Evolutionary conservation across 805 yeast genomes (phyloP).

Genomic region (Jamesozyma hellenica): DNA sequence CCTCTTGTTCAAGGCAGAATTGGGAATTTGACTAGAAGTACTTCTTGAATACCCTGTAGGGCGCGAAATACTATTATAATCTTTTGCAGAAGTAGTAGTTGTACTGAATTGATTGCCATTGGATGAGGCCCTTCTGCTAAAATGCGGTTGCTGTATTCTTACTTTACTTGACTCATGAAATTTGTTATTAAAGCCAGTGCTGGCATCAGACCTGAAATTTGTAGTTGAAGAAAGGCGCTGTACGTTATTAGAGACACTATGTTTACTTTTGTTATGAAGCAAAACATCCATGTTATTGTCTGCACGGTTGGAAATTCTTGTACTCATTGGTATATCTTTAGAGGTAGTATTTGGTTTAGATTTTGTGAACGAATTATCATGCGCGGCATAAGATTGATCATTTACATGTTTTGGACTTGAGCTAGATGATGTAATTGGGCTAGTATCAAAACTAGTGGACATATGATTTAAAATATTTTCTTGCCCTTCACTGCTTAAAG

Average conservation of each 20-base stretch:
- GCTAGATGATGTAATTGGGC: background rate
- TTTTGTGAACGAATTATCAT: too few species aligned
- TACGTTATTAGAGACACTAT: too few species aligned
- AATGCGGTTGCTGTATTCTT: too few species aligned
- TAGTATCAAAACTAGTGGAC: conserved; percentile 4
- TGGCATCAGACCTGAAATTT: too few species aligned
- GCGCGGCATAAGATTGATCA: too few species aligned
- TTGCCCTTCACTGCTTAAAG: conserved; percentile 1
- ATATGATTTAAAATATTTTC: conserved; percentile 3
- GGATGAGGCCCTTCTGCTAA: background rate
- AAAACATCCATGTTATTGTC: too few species aligned
- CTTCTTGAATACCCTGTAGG: background rate
- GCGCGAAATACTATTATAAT: background rate
- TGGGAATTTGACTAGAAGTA: background rate
- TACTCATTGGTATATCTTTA: background rate
- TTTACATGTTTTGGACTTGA: background rate
- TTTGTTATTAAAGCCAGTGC: background rate
- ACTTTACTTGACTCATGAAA: background rate
- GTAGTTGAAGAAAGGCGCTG: too few species aligned
- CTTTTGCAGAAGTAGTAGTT: background rate
- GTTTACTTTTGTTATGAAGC: too few species aligned
- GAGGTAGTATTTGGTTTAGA: background rate
- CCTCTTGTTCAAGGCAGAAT: conserved; percentile 7
- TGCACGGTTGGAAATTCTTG: too few species aligned
- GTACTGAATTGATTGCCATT: background rate